phyloP scores from a whole-genome alignment of 2,329 filamentous ascomycete genomes.

The Hawksworthiomyces lignivorus region DNA sequence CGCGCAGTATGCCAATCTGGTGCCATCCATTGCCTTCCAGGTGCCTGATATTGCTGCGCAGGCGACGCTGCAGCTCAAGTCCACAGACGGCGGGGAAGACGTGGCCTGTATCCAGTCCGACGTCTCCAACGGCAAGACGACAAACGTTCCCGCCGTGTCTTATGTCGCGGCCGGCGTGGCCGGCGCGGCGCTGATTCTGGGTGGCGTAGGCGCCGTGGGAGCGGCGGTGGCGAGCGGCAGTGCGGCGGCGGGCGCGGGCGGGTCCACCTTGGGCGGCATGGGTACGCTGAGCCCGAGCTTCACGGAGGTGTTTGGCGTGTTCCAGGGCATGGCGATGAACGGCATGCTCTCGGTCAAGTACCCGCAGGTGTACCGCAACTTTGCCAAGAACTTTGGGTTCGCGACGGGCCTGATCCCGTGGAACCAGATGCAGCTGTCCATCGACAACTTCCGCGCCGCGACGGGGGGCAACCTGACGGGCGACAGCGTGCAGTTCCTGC shows the following conservation, averaged over 20 bases:
- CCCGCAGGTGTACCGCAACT: constrained; percentile 80
- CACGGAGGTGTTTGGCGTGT: constrained; percentile 76
- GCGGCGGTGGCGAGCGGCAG: constrained; percentile 47
- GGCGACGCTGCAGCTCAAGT: constrained; percentile 68
- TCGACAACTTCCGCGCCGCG: constrained; percentile 70
- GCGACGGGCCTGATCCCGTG: constrained; percentile 78
- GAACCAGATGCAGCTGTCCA: constrained; percentile 69
- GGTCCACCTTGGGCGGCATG: constrained; percentile 39
- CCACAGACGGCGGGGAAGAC: constrained; percentile 48
- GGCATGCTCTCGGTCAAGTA: constrained; percentile 92
- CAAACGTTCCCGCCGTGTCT: constrained; percentile 65
- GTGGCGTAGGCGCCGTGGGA: constrained; percentile 62
- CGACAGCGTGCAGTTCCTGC: constrained; percentile 68
- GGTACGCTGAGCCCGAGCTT: constrained; percentile 74
- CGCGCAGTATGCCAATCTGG: constrained; percentile 59
- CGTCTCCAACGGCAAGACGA: constrained; percentile 82
- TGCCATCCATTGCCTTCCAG: constrained; percentile 82
- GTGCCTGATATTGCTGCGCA: constrained; percentile 84
- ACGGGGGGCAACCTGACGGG: constrained; percentile 83
- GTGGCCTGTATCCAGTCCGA: constrained; percentile 78
- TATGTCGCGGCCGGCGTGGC: constrained; percentile 80
- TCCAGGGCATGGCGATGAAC: constrained; percentile 90
- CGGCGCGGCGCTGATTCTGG: constrained; percentile 70
- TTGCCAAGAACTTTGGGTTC: constrained; percentile 89
- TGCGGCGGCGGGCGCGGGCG: constrained; percentile 39